Evolutionary conservation across 1,139 yeast species (phyloP), one percentile per base, ranked within the genome.

Genomic region (Magnusiomyces tetraspermus): DNA sequence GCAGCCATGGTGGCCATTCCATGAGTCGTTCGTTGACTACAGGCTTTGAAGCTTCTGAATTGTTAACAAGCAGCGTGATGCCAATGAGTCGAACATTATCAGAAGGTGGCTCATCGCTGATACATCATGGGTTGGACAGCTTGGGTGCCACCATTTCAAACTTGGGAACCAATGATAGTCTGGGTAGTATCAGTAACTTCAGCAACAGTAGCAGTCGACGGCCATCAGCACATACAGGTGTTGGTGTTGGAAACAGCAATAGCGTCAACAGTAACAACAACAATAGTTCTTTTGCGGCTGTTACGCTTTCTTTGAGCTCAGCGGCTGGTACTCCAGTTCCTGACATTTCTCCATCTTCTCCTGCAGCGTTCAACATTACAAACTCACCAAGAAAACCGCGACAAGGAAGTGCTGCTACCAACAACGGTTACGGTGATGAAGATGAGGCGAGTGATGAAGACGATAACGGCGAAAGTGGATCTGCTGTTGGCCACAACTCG

Each of bases 381-480:
- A n/a, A n/a, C n/a, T n/a, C n/a, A n/a, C n/a, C n/a, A n/a, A n/a
- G n/a, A n/a, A n/a, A n/a, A n/a, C 45, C 45, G 2, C 45, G 64
- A 6, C n/a, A n/a, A n/a, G n/a, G n/a, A n/a, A n/a, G n/a, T n/a
- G n/a, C n/a, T n/a, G 65, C 62, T 42, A 68, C 60, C 2, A 67
- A 62, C 4, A 64, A 60, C 2, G 68, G 61, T 13, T 65, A 63
- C 2, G 66, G 61, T 1, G 67, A 62, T 23, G 69, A 61, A 1
- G 68, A 66, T 1, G 71, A 68, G 0, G 69, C 62, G 0, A 69
- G 64, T 0, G 33, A 30, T 30, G 33, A 30, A 13, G 33, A 30
- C 13, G 33, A 30, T 30, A 30, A 30, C 33, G n/a, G n/a, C n/a
- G n/a, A n/a, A n/a, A n/a, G n/a, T n/a, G n/a, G n/a, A n/a, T n/a